Conservation (phyloP, 139 green algal species). For the Tetratostichococcus sp. region DNA sequence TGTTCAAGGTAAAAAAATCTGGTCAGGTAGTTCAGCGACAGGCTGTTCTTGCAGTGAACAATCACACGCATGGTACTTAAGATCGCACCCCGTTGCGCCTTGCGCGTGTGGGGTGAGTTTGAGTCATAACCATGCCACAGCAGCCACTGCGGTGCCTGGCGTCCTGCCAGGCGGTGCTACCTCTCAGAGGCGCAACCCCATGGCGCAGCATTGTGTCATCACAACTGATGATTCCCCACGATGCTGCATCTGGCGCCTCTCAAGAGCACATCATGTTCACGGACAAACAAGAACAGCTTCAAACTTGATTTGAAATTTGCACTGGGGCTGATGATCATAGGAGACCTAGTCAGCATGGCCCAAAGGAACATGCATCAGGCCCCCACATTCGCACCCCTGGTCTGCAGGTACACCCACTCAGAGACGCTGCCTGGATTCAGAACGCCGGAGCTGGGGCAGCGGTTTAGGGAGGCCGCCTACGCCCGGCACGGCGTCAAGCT, state of each 20-base stretch:
- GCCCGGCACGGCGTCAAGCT: neutral
- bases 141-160: neutral
- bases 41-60: too few relatives aligned
- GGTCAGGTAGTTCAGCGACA: too few relatives aligned
- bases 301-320: too few relatives aligned
- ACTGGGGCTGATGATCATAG: too few relatives aligned
- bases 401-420: conserved; percentile 31
- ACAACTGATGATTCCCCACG: too few relatives aligned
- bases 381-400: too few relatives aligned
- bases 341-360: too few relatives aligned
- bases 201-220: neutral
- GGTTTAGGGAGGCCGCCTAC: conserved; percentile 35
- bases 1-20: too few relatives aligned
- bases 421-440: conserved; percentile 27
- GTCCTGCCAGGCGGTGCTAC: neutral
- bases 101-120: neutral
- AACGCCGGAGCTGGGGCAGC: conserved; percentile 13
- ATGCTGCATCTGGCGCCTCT: too few relatives aligned
- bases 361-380: too few relatives aligned
- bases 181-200: neutral
- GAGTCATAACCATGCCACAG: conserved; percentile 2
- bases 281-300: too few relatives aligned
- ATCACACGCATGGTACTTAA: conserved; percentile 2
- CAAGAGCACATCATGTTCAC: too few relatives aligned
- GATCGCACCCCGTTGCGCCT: neutral